Conservation (phyloP, 164 flowering plant species). For the Nelumbo lutea region DNA sequence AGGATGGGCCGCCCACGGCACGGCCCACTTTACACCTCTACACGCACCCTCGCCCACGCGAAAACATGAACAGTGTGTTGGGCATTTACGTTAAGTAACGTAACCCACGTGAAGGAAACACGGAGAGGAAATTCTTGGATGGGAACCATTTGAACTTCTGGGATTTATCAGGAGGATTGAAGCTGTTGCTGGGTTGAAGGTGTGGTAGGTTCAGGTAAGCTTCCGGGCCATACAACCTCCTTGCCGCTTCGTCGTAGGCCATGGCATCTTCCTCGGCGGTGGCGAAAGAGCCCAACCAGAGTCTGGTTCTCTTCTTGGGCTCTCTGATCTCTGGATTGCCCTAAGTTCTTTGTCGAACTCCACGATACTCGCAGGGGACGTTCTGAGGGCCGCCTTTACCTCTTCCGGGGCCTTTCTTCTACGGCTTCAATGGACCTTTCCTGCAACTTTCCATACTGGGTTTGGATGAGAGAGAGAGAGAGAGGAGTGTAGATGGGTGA, state of each 20-base stretch:
- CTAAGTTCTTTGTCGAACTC: conserved; percentile 95
- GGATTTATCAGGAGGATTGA: conserved; percentile 31
- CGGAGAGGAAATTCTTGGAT: conserved; percentile 61
- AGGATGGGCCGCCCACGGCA: too few relatives aligned
- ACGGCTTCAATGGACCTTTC: conserved; percentile 61
- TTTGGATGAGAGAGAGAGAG: not conserved
- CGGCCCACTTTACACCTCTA: too few relatives aligned
- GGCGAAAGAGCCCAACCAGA: conserved; percentile 93
- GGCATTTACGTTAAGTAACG: conserved; percentile 60
- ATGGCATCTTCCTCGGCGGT: conserved; percentile 98
- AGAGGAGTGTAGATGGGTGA: conserved; percentile 9
- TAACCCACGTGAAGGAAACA: conserved; percentile 66
- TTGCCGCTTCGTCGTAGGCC: conserved; percentile 97
- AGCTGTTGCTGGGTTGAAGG: conserved; percentile 34
- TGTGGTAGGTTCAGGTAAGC: conserved; percentile 94
- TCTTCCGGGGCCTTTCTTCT: conserved; percentile 97
- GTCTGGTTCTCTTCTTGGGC: conserved; percentile 90
- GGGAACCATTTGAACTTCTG: conserved; percentile 78
- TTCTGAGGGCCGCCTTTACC: conserved; percentile 99
- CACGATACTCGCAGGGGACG: conserved; percentile 79
- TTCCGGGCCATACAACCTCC: conserved; percentile 80
- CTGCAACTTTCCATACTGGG: conserved; percentile 55
- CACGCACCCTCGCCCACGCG: too few relatives aligned
- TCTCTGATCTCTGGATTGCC: conserved; percentile 97
- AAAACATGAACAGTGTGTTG: conserved; percentile 79